Evolutionary conservation across 768 basidiomycete species (phyloP), one percentile per base, ranked within the genome.

Genomic region (Leccinum subgranulosum): DNA sequence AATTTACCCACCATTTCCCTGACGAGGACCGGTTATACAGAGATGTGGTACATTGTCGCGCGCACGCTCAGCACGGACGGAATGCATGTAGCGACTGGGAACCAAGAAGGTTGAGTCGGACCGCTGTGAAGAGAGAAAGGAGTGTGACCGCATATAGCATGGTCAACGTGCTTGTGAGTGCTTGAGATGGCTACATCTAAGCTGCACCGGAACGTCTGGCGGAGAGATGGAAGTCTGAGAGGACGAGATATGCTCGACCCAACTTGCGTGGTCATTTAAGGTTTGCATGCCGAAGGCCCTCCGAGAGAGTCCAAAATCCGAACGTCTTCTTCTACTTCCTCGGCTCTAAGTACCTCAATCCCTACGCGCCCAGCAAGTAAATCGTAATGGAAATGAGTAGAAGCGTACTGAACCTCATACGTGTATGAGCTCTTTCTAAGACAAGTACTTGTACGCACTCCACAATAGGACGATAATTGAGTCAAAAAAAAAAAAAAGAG

Each of bases 51-150:
- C 68, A 63, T 12, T 76, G 54, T 34, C 80, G 73, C 34, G 80
- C 63, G 53, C 79, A 61, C 54, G 78, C 64, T 90, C 87, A 33
- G 87, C 83, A 36, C 76, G 81, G 62, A 94, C 77, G 1, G 88
- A 84, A 27, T 82, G 77, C 21, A 96, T 77, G 65, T 96, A 97
- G 66, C 88, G 88, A 41, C 79, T 77, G 4, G 83, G 10, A n/a
- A n/a, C 92, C 92, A 46, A 98, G 84, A 4, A 96, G 73, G 28
- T 86, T 88, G 14, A 98, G 82, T 69, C 98, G 95, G 14, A 93
- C 80, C 27, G 86, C 83, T 0, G 93, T 95, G 50, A 95, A 81
- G n/a, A 98, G 80, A 15, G 88, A 82, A 45, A 98, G 81, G 28
- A 98, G 83, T 15, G 92, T 88, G 21, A 87, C 83, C 14, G 94